These are phyloP conservation scores for Exophiala lecanii-corni DNA, from an alignment of 2,329 filamentous ascomycete genomes.

Conservation along the genomic window DNA sequence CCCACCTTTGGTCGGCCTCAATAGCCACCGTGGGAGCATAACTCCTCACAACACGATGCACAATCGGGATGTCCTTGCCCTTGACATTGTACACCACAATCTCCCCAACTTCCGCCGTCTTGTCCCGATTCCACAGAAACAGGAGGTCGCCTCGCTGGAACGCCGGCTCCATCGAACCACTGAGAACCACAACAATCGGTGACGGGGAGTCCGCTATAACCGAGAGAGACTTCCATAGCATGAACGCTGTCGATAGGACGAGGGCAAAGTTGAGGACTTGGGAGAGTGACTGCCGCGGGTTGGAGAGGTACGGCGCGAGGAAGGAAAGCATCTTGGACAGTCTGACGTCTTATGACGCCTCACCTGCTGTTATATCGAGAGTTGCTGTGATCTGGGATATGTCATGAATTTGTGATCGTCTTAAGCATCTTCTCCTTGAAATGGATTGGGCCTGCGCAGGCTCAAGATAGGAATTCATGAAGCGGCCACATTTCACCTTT, in stretches of 20 bases:
- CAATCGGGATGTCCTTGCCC: conserved; percentile 95
- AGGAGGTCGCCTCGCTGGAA: conserved; percentile 62
- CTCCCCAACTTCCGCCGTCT: conserved; percentile 64
- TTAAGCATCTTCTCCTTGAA: too few species aligned
- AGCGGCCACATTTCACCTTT: too few species aligned
- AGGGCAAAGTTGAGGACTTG: conserved; percentile 89
- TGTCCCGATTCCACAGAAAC: conserved; percentile 59
- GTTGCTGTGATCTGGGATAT: too few species aligned
- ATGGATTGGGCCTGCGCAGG: too few species aligned
- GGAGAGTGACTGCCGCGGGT: conserved; percentile 73
- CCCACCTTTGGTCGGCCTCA: conserved; percentile 34
- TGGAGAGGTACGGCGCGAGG: conserved; percentile 54
- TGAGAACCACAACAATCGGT: conserved; percentile 62
- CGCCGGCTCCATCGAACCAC: conserved; percentile 64
- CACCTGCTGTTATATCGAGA: too few species aligned
- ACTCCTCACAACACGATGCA: conserved; percentile 79
- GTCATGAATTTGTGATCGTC: too few species aligned
- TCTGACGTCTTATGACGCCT: too few species aligned
- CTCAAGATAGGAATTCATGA: too few species aligned
- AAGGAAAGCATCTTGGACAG: conserved; percentile 63
- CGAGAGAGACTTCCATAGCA: conserved; percentile 90
- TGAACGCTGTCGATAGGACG: conserved; percentile 85
- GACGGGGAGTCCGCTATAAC: conserved; percentile 70
- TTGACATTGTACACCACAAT: conserved; percentile 78
- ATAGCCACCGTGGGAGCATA: conserved; percentile 42